Base-by-base conservation (phyloP, 2,329 filamentous ascomycete species). In the Cercospora sesami region DNA sequence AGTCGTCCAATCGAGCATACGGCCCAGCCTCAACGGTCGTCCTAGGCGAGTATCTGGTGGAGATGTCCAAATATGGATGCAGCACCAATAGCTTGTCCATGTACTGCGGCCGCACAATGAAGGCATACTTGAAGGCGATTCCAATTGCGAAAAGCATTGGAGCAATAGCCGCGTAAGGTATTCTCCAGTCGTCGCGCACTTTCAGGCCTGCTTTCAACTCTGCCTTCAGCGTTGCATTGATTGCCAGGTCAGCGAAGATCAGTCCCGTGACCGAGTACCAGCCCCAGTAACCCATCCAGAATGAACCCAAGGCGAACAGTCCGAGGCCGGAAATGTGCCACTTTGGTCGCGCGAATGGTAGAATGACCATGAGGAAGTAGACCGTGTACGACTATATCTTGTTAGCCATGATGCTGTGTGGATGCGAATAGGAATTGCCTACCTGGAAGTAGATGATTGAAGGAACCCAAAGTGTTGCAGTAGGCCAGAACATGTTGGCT, bases 281-380 rank as follows among this genome's bases (percentile, higher is more conserved):
- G 21, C 75, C 75, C 75, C 75, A 77, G 8, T 73, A 72, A 14
- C 65, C 66, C 70, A 75, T 75, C 75, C 75, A 77, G 67, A 76
- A 77, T 0, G 73, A 74, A 5, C 75, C 75, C 9, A 74, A n/a
- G 2, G 69, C 74, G 60, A 77, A 77, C 5, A 77, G 58, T 1
- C 65, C 55, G 4, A 77, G 53, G 3, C 69, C 71, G 66, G 80
- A 78, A 3, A 81, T 72, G 45, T 81, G 80, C 81, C 81, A 83
- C 1, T 76, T 76, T 14, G 73, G 68, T 12, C 81, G 77, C 1
- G 81, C 82, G 73, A 78, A 81, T 4, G 81, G 83, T 9, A 83
- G 76, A 63, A 82, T 82, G 65, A 83, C 73, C 81, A 83, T 83
- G 4, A 81, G 77, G 75, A 83, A 82, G 71, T 83, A 84, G 8